phyloP scores from a whole-genome alignment of 768 basidiomycete genomes.

The Glaciozyma antarctica region DNA sequence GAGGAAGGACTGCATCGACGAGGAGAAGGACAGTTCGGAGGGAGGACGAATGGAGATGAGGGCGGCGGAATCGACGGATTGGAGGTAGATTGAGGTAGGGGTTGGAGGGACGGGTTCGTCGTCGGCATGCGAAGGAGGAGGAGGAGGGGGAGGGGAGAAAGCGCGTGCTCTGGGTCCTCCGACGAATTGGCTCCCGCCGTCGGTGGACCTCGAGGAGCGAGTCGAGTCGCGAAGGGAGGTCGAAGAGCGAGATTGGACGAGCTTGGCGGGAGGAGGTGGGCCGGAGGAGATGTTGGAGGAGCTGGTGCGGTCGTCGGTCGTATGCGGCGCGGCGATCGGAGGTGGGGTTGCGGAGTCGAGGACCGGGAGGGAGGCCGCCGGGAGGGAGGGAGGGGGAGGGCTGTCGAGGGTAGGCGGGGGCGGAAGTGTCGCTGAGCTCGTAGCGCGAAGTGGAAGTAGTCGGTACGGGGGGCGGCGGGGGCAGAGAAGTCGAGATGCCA shows the following conservation, averaged over 20 bases:
- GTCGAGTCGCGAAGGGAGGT: neutral
- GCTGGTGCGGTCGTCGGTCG: neutral
- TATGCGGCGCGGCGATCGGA: too few species aligned
- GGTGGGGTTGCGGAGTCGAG: too few species aligned
- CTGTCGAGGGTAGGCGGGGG: neutral
- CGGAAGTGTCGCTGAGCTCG: neutral
- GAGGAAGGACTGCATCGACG: neutral
- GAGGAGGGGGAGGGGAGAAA: neutral
- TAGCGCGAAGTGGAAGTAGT: neutral
- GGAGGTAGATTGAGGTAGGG: neutral
- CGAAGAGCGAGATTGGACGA: neutral
- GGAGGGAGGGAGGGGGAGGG: neutral
- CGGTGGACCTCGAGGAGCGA: too few species aligned
- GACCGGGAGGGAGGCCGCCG: neutral
- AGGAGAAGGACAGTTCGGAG: constrained; percentile 3
- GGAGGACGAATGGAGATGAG: constrained; percentile 41
- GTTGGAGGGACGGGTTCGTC: neutral
- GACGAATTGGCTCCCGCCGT: too few species aligned
- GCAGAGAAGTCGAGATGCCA: neutral
- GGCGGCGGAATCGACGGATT: constrained; percentile 38
- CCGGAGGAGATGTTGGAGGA: neutral
- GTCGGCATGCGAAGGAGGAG: neutral
- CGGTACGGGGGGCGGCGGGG: neutral
- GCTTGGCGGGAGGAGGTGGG: neutral
- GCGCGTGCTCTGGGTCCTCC: neutral